These are phyloP conservation scores for Combretum micranthum DNA, from an alignment of 345 rosid genomes.

Conservation along the genomic window DNA sequence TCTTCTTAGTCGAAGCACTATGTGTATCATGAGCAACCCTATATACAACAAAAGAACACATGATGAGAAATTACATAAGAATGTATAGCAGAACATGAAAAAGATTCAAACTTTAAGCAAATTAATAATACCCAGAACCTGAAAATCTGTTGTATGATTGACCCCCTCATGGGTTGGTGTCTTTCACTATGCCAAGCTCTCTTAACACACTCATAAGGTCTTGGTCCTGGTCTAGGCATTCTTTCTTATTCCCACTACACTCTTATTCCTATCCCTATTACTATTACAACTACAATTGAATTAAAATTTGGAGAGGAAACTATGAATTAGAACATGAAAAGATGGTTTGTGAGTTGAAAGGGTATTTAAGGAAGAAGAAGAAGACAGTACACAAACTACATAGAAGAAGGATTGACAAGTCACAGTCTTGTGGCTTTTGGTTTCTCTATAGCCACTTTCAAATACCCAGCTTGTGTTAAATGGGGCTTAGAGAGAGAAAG, in stretches of 20 bases:
- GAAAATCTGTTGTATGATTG: slow-evolving; percentile 84
- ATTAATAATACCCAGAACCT: slow-evolving; percentile 43
- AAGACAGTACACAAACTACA: slow-evolving; percentile 9
- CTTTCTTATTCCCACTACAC: slow-evolving; percentile 12
- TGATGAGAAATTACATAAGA: slow-evolving; percentile 14
- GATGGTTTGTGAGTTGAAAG: slow-evolving; percentile 4
- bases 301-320: background rate
- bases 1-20: slow-evolving; percentile 55
- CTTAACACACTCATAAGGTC: slow-evolving; percentile 92
- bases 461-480: slow-evolving; percentile 27
- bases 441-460: slow-evolving; percentile 17
- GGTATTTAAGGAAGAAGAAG: background rate
- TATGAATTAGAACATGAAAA: background rate
- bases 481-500: background rate
- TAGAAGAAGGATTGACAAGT: slow-evolving; percentile 20
- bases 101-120: slow-evolving; percentile 5
- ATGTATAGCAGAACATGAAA: slow-evolving; percentile 4
- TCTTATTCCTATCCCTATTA: background rate
- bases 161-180: slow-evolving; percentile 83
- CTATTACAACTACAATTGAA: no score
- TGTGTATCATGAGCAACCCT: slow-evolving; percentile 71
- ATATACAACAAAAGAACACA: slow-evolving; percentile 22
- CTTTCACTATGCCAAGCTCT: slow-evolving; percentile 98
- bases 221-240: slow-evolving; percentile 95
- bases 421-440: slow-evolving; percentile 14